Evolutionary conservation across 805 yeast species (phyloP), one percentile per base, ranked within the genome.

Genomic region (Saccharomycopsis olivae): DNA sequence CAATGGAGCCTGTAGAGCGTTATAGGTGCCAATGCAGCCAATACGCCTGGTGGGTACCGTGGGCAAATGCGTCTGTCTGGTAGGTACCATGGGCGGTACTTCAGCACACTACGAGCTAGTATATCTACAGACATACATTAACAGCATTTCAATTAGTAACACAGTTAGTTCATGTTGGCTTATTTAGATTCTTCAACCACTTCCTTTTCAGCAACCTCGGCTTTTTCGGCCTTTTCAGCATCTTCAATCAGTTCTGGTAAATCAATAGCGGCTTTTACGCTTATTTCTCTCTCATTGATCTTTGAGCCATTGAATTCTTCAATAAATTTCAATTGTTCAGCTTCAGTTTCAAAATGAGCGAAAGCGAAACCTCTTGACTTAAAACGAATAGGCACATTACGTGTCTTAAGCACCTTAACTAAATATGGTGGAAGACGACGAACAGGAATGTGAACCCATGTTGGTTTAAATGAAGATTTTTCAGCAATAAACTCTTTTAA

Each of bases 251-350:
- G 29, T 23, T 16, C 35, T 42, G 35, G 43, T n/a, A 77, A 64
- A 52, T 78, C 84, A 47, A 82, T 70, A 16, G 95, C 95, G 50
- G 78, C 70, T 49, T 78, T 79, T 44, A 81, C 85, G 34, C 69
- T 61, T 43, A 87, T 61, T 36, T 65, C 66, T 57, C 83, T 72
- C 37, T 81, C 95, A 46, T 73, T 73, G 50, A 80, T 61, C 38
- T 66, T 69, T 52, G 66, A 68, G 39, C 86, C 94, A 48, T 80
- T 69, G 58, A 77, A 76, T 52, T 74, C 72, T 28, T 67, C 74
- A 45, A 84, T 73, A 10, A 82, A 84, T 52, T 59, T 53, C 55
- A 61, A 56, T 53, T 85, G 94, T 33, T 68, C 66, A 36, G 71
- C 81, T 49, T 76, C 73, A 35, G 66, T 61, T 36, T 72, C 65